Evolutionary conservation across 805 yeast species (phyloP), one percentile per base, ranked within the genome.

Genomic region (Wickerhamomyces sydowiorum): DNA sequence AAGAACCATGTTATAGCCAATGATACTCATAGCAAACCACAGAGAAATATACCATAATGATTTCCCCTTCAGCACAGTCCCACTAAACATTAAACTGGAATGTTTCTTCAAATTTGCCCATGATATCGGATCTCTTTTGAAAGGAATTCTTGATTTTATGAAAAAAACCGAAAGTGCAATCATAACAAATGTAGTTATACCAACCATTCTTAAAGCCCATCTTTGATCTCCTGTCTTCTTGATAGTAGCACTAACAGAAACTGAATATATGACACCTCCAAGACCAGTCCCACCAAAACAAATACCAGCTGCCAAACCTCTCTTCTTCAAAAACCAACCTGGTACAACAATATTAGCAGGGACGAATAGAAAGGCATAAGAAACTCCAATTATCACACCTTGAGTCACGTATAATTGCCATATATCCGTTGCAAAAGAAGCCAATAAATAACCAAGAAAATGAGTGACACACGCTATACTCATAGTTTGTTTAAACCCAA

Each of bases 351-450:
- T 69, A 18, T 78, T 62, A 5, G 76, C 78, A 1, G 91, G 83
- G 3, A 79, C 68, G 40, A 77, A 73, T 28, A 79, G 65, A 14
- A 78, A 56, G 0, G 86, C 78, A 28, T 67, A 66, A 1, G 67
- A 57, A 25, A 74, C 53, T 25, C 88, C 84, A 40, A 72, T 73
- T 34, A 84, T 45, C 2, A 82, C 65, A 23, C 91, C 90, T 60
- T 84, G 90, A 7, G 86, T 76, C 32, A 80, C 57, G 52, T 72
- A 80, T 13, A 85, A 54, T 47, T 85, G 80, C 89, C 90, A 83
- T 18, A 78, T 53, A 30, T 69, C 65, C 2, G 69, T 72, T 1
- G 84, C 60, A 52, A 71, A 80, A 7, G 83, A 73, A 1, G 90
- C 88, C 48, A 83, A 51, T 41, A 84, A 45, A 29, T 74, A 67